Percentiles rank a stretch among this genome's conserved stretches.
These are phyloP conservation scores for Ganoderma lucidum DNA, from an alignment of 1,284 basidiomycete genomes.

Conservation along the genomic window DNA sequence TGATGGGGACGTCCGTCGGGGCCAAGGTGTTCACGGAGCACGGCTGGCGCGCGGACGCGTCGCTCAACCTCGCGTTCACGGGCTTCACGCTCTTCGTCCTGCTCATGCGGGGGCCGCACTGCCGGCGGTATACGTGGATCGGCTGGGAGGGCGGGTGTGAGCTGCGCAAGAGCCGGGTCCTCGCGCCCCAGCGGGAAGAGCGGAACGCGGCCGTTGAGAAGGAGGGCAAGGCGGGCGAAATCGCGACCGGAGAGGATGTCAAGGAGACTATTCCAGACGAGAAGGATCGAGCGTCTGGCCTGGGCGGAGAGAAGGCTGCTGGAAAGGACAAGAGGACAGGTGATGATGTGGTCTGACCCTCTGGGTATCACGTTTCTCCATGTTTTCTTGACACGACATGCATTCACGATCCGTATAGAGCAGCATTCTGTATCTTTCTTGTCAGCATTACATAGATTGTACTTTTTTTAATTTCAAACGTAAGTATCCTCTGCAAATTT, in stretches of 20 bases:
- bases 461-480: too few relatives aligned
- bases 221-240: not conserved
- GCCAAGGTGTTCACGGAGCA: slow-evolving; percentile 57
- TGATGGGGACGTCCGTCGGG: slow-evolving; percentile 61
- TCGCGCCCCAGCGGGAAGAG: slow-evolving; percentile 17
- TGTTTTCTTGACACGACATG: not conserved
- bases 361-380: not conserved
- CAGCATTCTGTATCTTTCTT: not conserved
- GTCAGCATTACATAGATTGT: not conserved
- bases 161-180: slow-evolving; percentile 35
- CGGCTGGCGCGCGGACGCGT: slow-evolving; percentile 60
- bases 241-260: not conserved
- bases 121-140: slow-evolving; percentile 47
- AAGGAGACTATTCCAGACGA: not conserved
- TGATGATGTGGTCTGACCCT: not conserved
- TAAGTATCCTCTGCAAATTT: too few relatives aligned
- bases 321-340: not conserved
- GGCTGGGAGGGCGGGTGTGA: slow-evolving; percentile 47
- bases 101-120: slow-evolving; percentile 53
- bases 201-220: not conserved
- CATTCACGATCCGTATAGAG: not conserved
- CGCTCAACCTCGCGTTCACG: slow-evolving; percentile 55
- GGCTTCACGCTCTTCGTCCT: slow-evolving; percentile 50
- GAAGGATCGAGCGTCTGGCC: not conserved
- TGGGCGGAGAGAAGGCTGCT: not conserved